Base-by-base conservation (phyloP, 2,329 filamentous ascomycete genomes). In the Pestalotiopsis fici region DNA sequence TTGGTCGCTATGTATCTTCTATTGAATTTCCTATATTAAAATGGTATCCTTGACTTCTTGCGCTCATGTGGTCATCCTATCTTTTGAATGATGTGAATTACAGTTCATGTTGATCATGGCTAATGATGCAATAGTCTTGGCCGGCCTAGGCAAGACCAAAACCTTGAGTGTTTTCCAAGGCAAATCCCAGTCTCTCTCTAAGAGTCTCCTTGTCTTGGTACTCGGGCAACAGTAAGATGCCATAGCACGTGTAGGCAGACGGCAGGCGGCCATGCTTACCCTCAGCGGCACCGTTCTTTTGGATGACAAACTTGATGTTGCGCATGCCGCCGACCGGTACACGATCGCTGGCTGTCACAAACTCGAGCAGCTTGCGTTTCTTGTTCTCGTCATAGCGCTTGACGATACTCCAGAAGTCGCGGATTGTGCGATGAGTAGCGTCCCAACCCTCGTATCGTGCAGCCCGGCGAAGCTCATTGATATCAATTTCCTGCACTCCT, bases 211-310 rank as follows among this genome's bases (percentile, higher is more conserved):
- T 88, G 50, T 88, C 88, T 65, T 82, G 85, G 78, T 98, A 99
- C 79, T 95, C 91, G 1, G 96, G 96, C 69, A 99, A 79, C 71
- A 97, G 81, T 59, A 99, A 80, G 60, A 93, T 95, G 1, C 95
- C 94, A 81, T 97, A 98, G 79, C 96, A 99, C 0, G 96, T 99
- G 74, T 94, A 91, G 69, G 93, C 95, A 4, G 92, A 97, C 3
- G 96, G 96, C 73, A 99, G 75, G 70, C 88, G 86, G 0, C 85
- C 86, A 2, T 77, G 76, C 1, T 83, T 81, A 2, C 81, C 83
- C 6, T 85, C 81, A 71, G 87, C 91, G 65, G 90, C 85, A 18
- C 93, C 90, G 75, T 94, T 94, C 74, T 88, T 90, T 79, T 95
- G 92, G 56, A 99, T 86, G 15, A 93, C 88, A 78, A 98, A 98